Evolutionary conservation across 805 yeast species (phyloP), one percentile per base, ranked within the genome.

Genomic region (Tetrapisispora taiwanensis): DNA sequence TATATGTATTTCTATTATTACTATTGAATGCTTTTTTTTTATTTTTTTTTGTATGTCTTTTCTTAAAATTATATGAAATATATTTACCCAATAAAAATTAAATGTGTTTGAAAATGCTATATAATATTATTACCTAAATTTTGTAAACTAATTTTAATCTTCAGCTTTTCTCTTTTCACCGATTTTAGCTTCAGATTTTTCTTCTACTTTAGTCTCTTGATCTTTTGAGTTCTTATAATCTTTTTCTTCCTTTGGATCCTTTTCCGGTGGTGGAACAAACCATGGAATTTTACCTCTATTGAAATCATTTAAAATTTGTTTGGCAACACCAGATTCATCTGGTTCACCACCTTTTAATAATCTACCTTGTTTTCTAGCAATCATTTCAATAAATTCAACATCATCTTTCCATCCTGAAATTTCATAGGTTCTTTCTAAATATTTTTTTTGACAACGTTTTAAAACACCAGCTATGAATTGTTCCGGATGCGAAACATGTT

Each of bases 271-370:
- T 24, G 92, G 79, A 28, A 86, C 86, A 62, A 90, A 90, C 98
- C 98, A 90, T 20, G 98, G 98, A 44, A 90, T 90, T 59, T 87
- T 86, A 49, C 98, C 98, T 66, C 98, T 77, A 67, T 88, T 90
- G 73, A 90, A 90, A 64, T 90, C 98, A 55, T 87, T 87, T 63
- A 90, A 75, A 27, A 90, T 82, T 58, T 82, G 81, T 65, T 88
- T 90, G 33, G 97, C 80, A 45, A 90, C 87, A 56, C 95, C 94
- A 52, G 81, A 72, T 66, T 90, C 97, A 64, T 90, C 97, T 1
- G 97, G 95, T 67, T 92, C 98, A 52, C 97, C 98, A 48, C 98
- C 98, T 66, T 90, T 90, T 53, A 92, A 68, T 53, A 90, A 73
- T 64, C 95, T 78, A 49, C 98, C 98, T 43, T 79, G 84, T 65